Conservation (phyloP, 495 filamentous ascomycete species). For the Stereocaulon alpinum region DNA sequence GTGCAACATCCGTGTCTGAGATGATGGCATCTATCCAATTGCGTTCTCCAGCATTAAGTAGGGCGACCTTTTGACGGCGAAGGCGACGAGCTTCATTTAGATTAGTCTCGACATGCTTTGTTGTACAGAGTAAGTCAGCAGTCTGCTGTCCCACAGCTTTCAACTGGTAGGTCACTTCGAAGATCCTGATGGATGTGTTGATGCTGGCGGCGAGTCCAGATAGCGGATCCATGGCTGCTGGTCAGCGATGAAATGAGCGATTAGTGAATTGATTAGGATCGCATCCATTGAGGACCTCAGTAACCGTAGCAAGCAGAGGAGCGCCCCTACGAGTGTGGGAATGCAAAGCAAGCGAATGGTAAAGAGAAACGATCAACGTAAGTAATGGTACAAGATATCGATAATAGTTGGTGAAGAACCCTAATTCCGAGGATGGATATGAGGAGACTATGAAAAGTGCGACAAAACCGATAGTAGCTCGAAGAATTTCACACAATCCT, state of each 20-base stretch:
- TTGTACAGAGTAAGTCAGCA: constrained; percentile 23
- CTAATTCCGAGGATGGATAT: too few relatives aligned
- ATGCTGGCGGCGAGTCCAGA: background rate
- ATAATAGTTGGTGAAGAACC: too few relatives aligned
- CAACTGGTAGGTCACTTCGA: constrained; percentile 17
- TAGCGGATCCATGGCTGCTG: constrained; percentile 1
- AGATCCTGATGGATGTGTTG: constrained; percentile 13
- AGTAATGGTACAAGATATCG: too few relatives aligned
- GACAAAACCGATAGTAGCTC: too few relatives aligned
- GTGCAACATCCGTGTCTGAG: constrained; percentile 20
- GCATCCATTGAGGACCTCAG: too few relatives aligned
- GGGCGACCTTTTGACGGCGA: constrained; percentile 15
- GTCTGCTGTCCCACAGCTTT: constrained; percentile 25
- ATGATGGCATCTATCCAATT: constrained; percentile 24
- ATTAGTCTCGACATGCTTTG: constrained; percentile 20
- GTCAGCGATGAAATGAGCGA: background rate
- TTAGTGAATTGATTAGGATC: background rate
- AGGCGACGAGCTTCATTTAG: constrained; percentile 23
- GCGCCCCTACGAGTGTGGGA: too few relatives aligned
- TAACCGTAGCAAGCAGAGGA: too few relatives aligned
- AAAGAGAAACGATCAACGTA: too few relatives aligned
- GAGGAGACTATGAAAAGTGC: too few relatives aligned
- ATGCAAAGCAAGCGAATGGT: too few relatives aligned
- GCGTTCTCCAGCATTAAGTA: constrained; percentile 18
- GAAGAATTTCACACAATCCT: too few relatives aligned